Evolutionary conservation across 129 eudicot species (phyloP), one percentile per base, ranked within the genome.

Genomic region (Pulicaria dysenterica): DNA sequence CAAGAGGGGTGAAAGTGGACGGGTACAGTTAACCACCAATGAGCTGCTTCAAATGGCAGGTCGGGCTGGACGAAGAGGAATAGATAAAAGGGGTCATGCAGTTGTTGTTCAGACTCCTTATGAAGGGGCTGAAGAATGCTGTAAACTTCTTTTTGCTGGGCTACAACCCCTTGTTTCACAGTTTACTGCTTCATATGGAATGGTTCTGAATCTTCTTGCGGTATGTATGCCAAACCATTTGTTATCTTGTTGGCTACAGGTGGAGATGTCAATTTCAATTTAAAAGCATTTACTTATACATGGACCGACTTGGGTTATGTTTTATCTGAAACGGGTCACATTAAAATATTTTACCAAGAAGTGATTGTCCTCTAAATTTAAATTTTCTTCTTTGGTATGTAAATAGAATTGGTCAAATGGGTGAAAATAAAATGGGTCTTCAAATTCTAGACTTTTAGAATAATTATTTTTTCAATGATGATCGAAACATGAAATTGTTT

Each of bases 41-140:
- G 99, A 94, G 63, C 77, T 94, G 58, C 91, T 94, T n/a, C 99
- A 94, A 81, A 94, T 94, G 99, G 99, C 99, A 7, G 99, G 99
- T 3, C 96, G 99, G 56, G 97, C 99, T 72, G 99, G 99, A 64
- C 91, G 99, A 46, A 86, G 98, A 88, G 99, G 99, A 70, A 94
- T 94, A 48, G 99, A 94, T 81, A 87, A 82, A 73, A 84, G 54
- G 74, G 99, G 99, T 76, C 92, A 94, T 86, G 99, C 83, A 8
- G 97, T 94, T 65, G 91, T 94, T 77, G 78, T 94, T 80, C 99
- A 94, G 74, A 87, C 92, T 63, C 96, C 96, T 3, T 84, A 65
- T 83, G 99, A 94, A 84, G 99, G 99, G 38, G 90, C 97, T 76
- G 91, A 94, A 86, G 99, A 94, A 64, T 84, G 97, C 72, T 87